Conservation (phyloP, 176 grass and related monocot species). For the Eragrostis nindensis region DNA sequence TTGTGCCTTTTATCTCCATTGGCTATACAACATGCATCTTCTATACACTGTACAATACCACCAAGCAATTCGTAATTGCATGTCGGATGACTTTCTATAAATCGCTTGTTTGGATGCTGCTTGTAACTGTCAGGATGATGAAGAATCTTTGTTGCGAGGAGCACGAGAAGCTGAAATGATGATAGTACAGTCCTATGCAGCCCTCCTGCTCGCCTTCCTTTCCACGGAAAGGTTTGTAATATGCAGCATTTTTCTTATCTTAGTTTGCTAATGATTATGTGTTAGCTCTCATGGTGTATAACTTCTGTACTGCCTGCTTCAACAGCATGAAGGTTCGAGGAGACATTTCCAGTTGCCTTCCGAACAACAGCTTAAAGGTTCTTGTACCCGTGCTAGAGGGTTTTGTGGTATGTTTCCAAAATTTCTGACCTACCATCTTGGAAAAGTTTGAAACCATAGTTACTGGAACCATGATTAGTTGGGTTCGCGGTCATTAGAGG, state of each 20-base stretch:
- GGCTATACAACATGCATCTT: background rate
- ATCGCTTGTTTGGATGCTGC: constrained; percentile 21
- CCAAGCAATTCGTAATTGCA: background rate
- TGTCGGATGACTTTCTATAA: background rate
- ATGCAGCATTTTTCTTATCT: constrained; percentile 19
- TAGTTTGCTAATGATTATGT: constrained; percentile 35
- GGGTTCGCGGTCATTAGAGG: background rate
- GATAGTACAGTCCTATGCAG: constrained; percentile 97
- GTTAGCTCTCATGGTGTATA: constrained; percentile 19
- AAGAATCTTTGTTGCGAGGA: constrained; percentile 93
- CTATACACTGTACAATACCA: constrained; percentile 8
- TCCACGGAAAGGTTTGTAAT: constrained; percentile 84
- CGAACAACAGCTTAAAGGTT: constrained; percentile 84
- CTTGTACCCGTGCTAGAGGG: constrained; percentile 94
- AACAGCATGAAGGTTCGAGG: constrained; percentile 80
- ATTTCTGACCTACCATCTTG: constrained; percentile 9
- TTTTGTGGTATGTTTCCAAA: constrained; percentile 87
- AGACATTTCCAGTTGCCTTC: constrained; percentile 85
- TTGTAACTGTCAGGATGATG: constrained; percentile 74
- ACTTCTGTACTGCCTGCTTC: constrained; percentile 38
- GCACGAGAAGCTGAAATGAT: constrained; percentile 99
- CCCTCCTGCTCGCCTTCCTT: constrained; percentile 90
- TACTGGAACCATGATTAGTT: background rate
- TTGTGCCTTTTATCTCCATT: background rate
- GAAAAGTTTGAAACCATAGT: background rate